phyloP scores from a whole-genome alignment of 2,329 filamentous ascomycete species.

The Lojkania enalia region DNA sequence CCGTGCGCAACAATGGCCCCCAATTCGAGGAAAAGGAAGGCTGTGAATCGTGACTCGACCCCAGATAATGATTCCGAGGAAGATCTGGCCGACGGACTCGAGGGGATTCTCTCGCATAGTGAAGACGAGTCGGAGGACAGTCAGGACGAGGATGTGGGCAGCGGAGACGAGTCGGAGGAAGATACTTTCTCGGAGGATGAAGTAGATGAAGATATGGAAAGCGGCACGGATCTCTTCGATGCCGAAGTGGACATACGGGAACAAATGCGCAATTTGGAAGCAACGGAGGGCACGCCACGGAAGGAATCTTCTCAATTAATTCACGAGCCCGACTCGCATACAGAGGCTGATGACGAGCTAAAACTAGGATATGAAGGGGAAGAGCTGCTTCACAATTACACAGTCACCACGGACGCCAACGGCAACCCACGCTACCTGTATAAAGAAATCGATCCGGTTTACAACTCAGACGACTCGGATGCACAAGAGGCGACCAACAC shows the following conservation, averaged over 20 bases:
- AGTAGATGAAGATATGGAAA: slow-evolving; percentile 44
- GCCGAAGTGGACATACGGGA: slow-evolving; percentile 49
- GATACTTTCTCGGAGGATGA: slow-evolving; percentile 42
- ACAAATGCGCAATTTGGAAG: slow-evolving; percentile 50
- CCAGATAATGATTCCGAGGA: slow-evolving; percentile 36
- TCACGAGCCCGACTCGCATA: slow-evolving; percentile 21
- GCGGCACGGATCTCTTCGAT: slow-evolving; percentile 46
- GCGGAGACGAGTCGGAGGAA: slow-evolving; percentile 37
- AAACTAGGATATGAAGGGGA: slow-evolving; percentile 34
- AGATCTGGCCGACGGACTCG: slow-evolving; percentile 45
- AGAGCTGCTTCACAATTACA: slow-evolving; percentile 55
- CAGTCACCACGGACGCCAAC: slow-evolving; percentile 78
- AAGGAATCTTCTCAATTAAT: slow-evolving; percentile 20
- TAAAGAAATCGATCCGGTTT: slow-evolving; percentile 88
- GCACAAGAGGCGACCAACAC: slow-evolving; percentile 80
- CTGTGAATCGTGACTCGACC: slow-evolving; percentile 41
- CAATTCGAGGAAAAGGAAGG: slow-evolving; percentile 56
- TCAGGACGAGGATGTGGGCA: slow-evolving; percentile 28
- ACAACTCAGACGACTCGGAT: slow-evolving; percentile 95
- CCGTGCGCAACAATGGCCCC: slow-evolving; percentile 35
- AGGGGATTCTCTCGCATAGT: slow-evolving; percentile 48
- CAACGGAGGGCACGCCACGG: slow-evolving; percentile 27
- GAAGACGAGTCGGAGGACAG: slow-evolving; percentile 44
- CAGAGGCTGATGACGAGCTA: slow-evolving; percentile 25
- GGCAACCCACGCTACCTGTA: slow-evolving; percentile 90